These are phyloP conservation scores for Rhododendron kiyosumense DNA, from an alignment of 148 eudicot genomes.

Conservation along the genomic window DNA sequence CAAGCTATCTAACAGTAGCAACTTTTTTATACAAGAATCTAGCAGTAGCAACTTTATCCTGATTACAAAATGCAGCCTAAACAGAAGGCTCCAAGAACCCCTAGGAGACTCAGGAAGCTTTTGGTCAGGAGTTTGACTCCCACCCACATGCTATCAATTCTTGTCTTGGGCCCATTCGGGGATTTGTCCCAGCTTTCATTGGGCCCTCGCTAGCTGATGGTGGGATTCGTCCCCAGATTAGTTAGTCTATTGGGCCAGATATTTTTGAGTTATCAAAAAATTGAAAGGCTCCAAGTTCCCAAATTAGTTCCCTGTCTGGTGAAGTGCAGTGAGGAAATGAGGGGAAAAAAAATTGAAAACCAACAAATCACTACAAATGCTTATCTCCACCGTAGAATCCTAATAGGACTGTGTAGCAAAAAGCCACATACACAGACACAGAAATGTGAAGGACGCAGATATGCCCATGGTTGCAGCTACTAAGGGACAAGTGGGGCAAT, in stretches of 20 bases:
- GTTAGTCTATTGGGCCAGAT: not conserved
- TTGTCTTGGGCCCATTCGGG: not conserved
- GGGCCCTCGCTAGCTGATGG: not conserved
- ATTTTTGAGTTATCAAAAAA: not conserved
- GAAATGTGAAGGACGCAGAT: not conserved
- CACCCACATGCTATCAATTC: not conserved
- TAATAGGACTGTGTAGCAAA: not conserved
- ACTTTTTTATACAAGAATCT: too few relatives aligned
- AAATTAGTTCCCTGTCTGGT: not conserved
- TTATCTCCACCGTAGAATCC: not conserved
- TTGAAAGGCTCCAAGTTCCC: not conserved
- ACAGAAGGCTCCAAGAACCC: not conserved
- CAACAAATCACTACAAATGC: not conserved
- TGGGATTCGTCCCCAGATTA: not conserved
- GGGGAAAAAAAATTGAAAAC: not conserved
- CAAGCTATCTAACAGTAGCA: too few relatives aligned
- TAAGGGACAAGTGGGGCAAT: not conserved
- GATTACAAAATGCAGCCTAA: not conserved
- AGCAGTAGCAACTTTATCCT: not conserved
- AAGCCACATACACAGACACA: not conserved
- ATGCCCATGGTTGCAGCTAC: not conserved
- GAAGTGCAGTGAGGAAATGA: not conserved
- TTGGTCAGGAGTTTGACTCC: not conserved
- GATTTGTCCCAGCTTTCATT: not conserved
- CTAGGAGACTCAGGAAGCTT: not conserved